Evolutionary conservation across 2,329 filamentous ascomycete species (phyloP).

Genomic region (Aspergillus unguis): DNA sequence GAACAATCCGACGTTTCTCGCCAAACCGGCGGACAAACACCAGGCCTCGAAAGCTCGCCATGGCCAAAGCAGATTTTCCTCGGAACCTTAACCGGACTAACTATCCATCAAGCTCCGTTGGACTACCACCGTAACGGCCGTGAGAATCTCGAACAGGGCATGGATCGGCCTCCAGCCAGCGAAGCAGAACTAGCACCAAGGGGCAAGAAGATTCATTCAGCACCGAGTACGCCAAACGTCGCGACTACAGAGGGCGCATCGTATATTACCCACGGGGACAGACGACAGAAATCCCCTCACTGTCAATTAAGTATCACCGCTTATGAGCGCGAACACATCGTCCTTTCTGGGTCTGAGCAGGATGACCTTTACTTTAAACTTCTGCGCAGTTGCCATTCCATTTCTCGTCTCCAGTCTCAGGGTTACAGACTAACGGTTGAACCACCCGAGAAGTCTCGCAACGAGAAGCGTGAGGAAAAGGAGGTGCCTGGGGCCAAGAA

Average conservation of each 20-base stretch:
- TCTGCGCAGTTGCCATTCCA: slow-evolving; percentile 5
- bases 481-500: neutral
- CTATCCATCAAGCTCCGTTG: slow-evolving; percentile 6
- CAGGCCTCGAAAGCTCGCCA: neutral
- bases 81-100: neutral
- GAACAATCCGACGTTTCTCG: too few relatives aligned
- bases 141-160: neutral
- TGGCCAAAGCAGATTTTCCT: slow-evolving; percentile 5
- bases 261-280: neutral
- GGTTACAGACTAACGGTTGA: neutral
- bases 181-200: neutral
- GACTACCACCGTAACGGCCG: neutral
- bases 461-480: neutral
- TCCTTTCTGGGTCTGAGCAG: slow-evolving; percentile 1
- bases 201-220: neutral
- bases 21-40: neutral
- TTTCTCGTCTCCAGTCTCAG: slow-evolving; percentile 5
- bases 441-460: neutral
- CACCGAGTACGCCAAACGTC: neutral
- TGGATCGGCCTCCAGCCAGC: neutral
- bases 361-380: slow-evolving; percentile 3
- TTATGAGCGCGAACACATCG: neutral
- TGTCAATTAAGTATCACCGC: neutral
- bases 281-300: neutral
- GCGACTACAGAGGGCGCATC: neutral